phyloP scores from a whole-genome alignment of 2,329 filamentous ascomycete genomes.

The Ophiostoma novo-ulmi region DNA sequence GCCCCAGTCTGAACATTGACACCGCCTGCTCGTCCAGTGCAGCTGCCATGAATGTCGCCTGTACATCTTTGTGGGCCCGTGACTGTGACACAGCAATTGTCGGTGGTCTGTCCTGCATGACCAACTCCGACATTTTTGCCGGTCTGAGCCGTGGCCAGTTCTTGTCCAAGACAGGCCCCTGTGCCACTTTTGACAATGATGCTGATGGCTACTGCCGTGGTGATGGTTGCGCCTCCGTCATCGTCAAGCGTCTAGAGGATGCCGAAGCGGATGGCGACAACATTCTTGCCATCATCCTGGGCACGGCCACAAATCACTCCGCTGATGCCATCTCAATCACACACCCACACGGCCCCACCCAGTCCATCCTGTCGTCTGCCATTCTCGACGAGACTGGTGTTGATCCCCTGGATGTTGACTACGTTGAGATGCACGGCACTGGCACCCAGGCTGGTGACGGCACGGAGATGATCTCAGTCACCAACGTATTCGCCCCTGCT shows the following conservation, averaged over 20 bases:
- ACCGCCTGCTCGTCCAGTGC: conserved; percentile 75
- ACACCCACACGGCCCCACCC: conserved; percentile 71
- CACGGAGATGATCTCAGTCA: conserved; percentile 75
- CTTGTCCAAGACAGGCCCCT: conserved; percentile 68
- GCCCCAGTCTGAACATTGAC: conserved; percentile 66
- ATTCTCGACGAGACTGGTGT: conserved; percentile 69
- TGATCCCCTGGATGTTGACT: conserved; percentile 70
- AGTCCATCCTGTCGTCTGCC: conserved; percentile 64
- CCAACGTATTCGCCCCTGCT: conserved; percentile 48
- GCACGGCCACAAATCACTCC: conserved; percentile 73
- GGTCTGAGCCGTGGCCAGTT: conserved; percentile 73
- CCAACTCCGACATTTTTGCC: conserved; percentile 74
- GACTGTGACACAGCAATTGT: conserved; percentile 79
- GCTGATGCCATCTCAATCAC: conserved; percentile 78
- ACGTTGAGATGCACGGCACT: conserved; percentile 86
- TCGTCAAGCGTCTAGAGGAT: conserved; percentile 75
- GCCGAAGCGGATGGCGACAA: conserved; percentile 71
- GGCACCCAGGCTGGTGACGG: conserved; percentile 81
- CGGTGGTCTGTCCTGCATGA: conserved; percentile 72
- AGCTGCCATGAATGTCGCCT: conserved; percentile 66
- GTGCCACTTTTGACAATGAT: conserved; percentile 74
- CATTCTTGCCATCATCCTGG: conserved; percentile 70
- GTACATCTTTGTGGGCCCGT: conserved; percentile 66
- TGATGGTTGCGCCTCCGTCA: conserved; percentile 64
- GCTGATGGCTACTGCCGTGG: conserved; percentile 80